A percentile compares a stretch with the other conserved stretches of the same genome.
These are phyloP conservation scores for Chlamydomonas reinhardtii DNA, from an alignment of 163 green algal genomes.

Conservation along the genomic window DNA sequence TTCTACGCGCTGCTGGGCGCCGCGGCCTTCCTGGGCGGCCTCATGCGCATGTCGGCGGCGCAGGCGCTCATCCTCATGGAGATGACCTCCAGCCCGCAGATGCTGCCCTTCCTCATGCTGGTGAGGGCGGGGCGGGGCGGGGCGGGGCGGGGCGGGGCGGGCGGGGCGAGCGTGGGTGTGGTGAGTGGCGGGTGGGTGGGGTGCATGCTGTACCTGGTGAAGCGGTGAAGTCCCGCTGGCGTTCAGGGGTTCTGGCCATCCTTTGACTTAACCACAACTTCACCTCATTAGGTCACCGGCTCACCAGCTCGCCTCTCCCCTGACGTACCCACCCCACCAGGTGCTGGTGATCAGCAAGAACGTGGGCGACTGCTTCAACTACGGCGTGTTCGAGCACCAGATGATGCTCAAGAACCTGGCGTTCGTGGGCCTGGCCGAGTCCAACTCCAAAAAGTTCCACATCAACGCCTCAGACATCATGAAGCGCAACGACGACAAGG, in stretches of 20 bases:
- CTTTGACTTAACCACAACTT: no score
- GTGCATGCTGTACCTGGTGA: no score
- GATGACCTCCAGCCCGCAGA: constrained; percentile 65
- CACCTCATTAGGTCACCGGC: no score
- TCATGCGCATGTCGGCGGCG: constrained; percentile 70
- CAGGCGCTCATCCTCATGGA: constrained; percentile 75
- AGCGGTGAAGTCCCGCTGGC: no score
- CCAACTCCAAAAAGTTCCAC: constrained; percentile 47
- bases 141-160: background rate
- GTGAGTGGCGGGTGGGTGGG: no score
- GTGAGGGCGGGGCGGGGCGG: background rate
- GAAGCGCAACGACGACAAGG: constrained; percentile 44
- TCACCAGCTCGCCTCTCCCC: no score
- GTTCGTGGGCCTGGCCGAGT: constrained; percentile 57
- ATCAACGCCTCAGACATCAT: constrained; percentile 57
- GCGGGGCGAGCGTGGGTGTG: no score
- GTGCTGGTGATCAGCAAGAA: constrained; percentile 71
- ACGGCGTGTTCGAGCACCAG: constrained; percentile 74
- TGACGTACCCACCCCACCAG: background rate
- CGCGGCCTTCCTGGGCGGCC: constrained; percentile 70
- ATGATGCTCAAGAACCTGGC: constrained; percentile 70
- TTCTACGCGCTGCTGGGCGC: constrained; percentile 74
- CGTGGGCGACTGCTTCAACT: constrained; percentile 76
- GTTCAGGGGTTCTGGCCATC: no score
- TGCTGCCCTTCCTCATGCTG: constrained; percentile 77